phyloP scores from a whole-genome alignment of 495 filamentous ascomycete species.

The Cetradonia linearis region DNA sequence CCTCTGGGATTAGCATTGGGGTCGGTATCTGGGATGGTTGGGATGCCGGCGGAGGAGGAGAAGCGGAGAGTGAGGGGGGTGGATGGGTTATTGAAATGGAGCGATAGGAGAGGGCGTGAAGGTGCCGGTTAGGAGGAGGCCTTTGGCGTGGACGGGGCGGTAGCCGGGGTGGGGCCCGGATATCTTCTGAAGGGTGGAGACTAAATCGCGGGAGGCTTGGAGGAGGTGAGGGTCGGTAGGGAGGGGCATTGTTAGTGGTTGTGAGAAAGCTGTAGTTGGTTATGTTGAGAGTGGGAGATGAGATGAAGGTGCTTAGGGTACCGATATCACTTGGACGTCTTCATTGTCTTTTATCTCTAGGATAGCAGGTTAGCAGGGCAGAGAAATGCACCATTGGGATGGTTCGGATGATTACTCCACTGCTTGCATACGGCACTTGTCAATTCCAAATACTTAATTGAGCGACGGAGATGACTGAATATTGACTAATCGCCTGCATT shows the following conservation, averaged over 20 bases:
- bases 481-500: not conserved
- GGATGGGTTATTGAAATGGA: constrained; percentile 38
- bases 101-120: constrained; percentile 41
- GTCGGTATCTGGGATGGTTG: constrained; percentile 41
- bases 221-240: constrained; percentile 33
- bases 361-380: no score
- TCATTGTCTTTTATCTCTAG: no score
- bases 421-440: not conserved
- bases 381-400: no score
- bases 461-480: not conserved
- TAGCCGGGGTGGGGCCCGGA: constrained; percentile 40
- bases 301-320: no score
- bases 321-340: no score
- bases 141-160: constrained; percentile 45
- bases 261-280: not conserved
- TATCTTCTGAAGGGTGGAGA: constrained; percentile 31
- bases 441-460: not conserved
- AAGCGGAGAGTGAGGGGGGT: constrained; percentile 42
- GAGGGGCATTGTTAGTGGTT: constrained; percentile 31
- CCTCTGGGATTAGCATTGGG: constrained; percentile 40
- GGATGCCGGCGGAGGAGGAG: constrained; percentile 44
- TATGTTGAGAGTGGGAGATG: not conserved
- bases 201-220: constrained; percentile 33
- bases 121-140: constrained; percentile 37
- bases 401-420: not conserved